These are phyloP conservation scores for Quercus mongolica DNA, from an alignment of 306 rosid genomes.

Conservation along the genomic window DNA sequence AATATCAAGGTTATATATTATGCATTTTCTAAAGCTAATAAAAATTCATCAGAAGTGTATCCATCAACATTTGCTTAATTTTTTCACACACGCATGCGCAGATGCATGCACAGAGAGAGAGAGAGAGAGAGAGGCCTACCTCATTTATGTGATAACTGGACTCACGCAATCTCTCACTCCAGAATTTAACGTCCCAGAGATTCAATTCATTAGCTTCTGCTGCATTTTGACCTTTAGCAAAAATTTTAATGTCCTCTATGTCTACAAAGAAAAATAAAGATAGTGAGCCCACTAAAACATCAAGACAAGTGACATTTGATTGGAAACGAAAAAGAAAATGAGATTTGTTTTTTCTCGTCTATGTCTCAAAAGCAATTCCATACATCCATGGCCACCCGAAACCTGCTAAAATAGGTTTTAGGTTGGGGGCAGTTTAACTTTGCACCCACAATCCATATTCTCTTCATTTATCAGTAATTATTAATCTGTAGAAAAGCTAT, in stretches of 20 bases:
- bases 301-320: neutral
- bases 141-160: slow-evolving; percentile 89
- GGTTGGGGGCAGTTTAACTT: neutral
- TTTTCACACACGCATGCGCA: neutral
- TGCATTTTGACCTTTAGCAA: slow-evolving; percentile 67
- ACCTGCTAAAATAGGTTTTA: neutral
- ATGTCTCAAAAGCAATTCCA: neutral
- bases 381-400: neutral
- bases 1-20: neutral
- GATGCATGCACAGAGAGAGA: neutral
- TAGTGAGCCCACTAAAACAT: neutral
- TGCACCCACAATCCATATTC: neutral
- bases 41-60: neutral
- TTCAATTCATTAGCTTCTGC: slow-evolving; percentile 71
- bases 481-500: no score
- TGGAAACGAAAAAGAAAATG: neutral
- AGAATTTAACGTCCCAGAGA: slow-evolving; percentile 86
- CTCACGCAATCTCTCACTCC: slow-evolving; percentile 99
- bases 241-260: slow-evolving; percentile 67
- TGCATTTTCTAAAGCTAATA: neutral
- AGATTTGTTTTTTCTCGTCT: neutral
- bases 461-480: neutral
- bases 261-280: slow-evolving; percentile 42
- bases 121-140: slow-evolving; percentile 43
- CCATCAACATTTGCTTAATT: neutral